Conservation (phyloP, 177 flowering plant species). For the Vitis hybrid region DNA sequence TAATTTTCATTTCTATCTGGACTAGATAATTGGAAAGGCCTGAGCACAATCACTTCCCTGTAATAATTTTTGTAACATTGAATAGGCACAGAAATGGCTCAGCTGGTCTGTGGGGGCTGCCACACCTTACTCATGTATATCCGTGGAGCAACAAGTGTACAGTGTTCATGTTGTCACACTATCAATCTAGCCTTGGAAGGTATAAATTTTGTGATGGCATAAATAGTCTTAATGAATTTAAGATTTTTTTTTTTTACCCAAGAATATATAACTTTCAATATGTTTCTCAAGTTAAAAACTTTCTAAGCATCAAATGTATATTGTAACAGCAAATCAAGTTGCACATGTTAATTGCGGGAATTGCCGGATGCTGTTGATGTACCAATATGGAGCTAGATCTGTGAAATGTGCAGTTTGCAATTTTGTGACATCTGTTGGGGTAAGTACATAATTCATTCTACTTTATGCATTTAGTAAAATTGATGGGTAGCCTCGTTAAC, state of each 20-base stretch:
- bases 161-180: conserved; percentile 92
- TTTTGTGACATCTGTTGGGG: conserved; percentile 88
- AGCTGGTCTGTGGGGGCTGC: conserved; percentile 91
- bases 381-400: conserved; percentile 89
- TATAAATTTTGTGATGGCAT: conserved; percentile 13
- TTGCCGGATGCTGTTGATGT: conserved; percentile 86
- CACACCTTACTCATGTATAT: conserved; percentile 90
- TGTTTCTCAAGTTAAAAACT: neutral
- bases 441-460: conserved; percentile 25
- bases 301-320: neutral
- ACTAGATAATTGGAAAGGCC: neutral
- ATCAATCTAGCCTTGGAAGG: conserved; percentile 89
- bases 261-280: neutral
- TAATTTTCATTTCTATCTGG: neutral
- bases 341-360: conserved; percentile 93
- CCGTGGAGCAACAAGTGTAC: conserved; percentile 93
- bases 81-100: conserved; percentile 92
- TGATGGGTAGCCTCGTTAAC: too few species aligned
- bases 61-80: neutral
- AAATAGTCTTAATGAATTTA: neutral
- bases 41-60: too few species aligned
- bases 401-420: conserved; percentile 94
- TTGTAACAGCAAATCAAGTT: conserved; percentile 78
- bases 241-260: neutral
- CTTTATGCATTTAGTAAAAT: neutral